Evolutionary conservation across 352 stramenopile species (phyloP), one percentile per base, ranked within the genome.

Genomic region (Elongisporangium anandrum): DNA sequence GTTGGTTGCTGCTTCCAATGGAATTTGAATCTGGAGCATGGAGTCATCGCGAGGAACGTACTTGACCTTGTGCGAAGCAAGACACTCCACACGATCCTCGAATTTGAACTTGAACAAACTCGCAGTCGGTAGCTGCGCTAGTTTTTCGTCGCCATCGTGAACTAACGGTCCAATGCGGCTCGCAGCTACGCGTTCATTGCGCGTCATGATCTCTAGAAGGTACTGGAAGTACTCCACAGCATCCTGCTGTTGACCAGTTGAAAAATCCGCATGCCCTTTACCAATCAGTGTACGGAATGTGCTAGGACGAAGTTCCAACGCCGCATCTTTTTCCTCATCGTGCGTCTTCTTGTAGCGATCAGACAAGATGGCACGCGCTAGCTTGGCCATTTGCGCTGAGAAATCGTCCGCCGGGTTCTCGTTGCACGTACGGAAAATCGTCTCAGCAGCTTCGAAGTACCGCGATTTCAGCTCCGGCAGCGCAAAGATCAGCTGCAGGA

Each of bases 181-280:
- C 19, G 77, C 56, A 29, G 70, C 70, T 22, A 77, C 72, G 2
- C 79, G 79, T 64, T 99, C 96, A 20, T 76, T 83, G 23, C 85
- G 73, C 52, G 91, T 90, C 61, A 99, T 83, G 38, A 92, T 75
- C 48, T 99, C 94, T 17, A 99, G 78, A 15, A 99, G 69, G 74
- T 99, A 89, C 60, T 98, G 89, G 38, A 99, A 90, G 69, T 99
- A 99, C 67, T 99, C 97, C 6, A 96, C 90, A 2, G 96, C 95
- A 76, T 99, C 97, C 75, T 99, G 97, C 72, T 99, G 97, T 61
- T 98, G 93, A 2, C 94, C 94, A 0, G 96, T 99, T 0, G 87
- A 96, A 70, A 99, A 99, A 48, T 99, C 96, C 1, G 90, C 72
- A 70, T 99, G 96, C 53, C 95, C 87, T 53, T 96, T 94, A 9